Percentiles rank a stretch among this genome's conserved stretches.
phyloP scores from a whole-genome alignment of 768 basidiomycete species.

The Amylocystis lapponica region DNA sequence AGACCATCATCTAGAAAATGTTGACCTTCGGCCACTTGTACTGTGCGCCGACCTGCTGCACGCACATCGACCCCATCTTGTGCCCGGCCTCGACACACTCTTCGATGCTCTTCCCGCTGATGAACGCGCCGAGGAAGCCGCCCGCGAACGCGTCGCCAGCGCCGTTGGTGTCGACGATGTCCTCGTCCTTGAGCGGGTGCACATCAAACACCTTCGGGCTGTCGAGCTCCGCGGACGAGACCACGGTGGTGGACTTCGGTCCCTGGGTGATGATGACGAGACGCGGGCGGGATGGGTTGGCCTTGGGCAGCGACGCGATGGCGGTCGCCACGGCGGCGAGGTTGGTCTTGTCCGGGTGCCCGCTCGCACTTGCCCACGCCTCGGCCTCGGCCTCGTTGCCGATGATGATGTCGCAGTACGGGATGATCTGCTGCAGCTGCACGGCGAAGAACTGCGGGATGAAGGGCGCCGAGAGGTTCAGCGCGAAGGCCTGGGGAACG shows the following conservation, averaged over 20 bases:
- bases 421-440: conserved; percentile 76
- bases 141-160: conserved; percentile 98
- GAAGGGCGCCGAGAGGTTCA: conserved; percentile 98
- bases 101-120: conserved; percentile 70
- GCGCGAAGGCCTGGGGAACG: conserved; percentile 61
- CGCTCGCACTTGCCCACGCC: conserved; percentile 72
- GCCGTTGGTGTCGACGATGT: conserved; percentile 96
- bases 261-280: conserved; percentile 92
- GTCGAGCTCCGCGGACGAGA: conserved; percentile 51
- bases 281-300: conserved; percentile 70
- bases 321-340: conserved; percentile 62
- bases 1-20: conserved; percentile 27
- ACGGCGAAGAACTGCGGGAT: conserved; percentile 88
- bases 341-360: conserved; percentile 60
- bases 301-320: conserved; percentile 73
- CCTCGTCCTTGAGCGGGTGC: conserved; percentile 43
- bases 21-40: conserved; percentile 52
- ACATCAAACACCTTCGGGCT: conserved; percentile 56
- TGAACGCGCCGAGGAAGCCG: conserved; percentile 85
- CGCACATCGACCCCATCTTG: conserved; percentile 78
- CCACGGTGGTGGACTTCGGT: conserved; percentile 69
- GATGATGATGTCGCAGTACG: conserved; percentile 85
- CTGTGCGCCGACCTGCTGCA: conserved; percentile 60
- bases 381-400: conserved; percentile 96
- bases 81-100: conserved; percentile 84